Percentiles rank a stretch among this genome's conserved stretches.
Evolutionary conservation across 2,329 filamentous ascomycete species (phyloP).

Genomic region (Ceratocystis variospora): DNA sequence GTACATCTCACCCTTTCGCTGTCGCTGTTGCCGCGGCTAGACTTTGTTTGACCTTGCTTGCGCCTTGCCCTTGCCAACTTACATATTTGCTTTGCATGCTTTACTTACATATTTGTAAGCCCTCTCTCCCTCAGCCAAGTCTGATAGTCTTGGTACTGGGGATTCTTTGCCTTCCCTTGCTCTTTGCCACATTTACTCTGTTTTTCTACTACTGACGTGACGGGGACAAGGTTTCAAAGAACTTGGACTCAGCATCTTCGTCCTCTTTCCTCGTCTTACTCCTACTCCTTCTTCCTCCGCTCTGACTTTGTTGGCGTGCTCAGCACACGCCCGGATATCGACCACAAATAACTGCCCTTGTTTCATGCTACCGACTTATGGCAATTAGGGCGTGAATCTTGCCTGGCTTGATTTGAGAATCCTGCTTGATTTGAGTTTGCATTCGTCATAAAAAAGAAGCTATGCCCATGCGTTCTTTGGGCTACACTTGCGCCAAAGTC

Average conservation of each 20-base stretch:
- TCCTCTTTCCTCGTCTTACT: not conserved
- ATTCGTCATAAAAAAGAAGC: constrained; percentile 2
- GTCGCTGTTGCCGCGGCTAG: too few species aligned
- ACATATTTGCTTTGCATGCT: not conserved
- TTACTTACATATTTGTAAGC: not conserved
- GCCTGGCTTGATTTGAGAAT: not conserved
- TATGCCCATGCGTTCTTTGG: not conserved
- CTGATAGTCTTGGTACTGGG: not conserved
- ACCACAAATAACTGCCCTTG: not conserved
- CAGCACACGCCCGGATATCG: not conserved
- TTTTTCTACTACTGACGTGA: not conserved
- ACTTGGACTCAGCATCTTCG: not conserved
- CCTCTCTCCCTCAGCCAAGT: not conserved
- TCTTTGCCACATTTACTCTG: not conserved
- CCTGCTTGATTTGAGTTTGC: constrained; percentile 4
- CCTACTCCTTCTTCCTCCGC: not conserved
- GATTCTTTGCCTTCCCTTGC: not conserved
- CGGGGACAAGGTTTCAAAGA: not conserved
- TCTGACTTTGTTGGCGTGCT: not conserved
- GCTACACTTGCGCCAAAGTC: not conserved
- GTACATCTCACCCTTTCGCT: too few species aligned
- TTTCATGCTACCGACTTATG: not conserved
- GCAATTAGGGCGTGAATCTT: not conserved
- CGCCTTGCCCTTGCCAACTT: not conserved
- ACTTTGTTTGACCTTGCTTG: not conserved